Conservation (phyloP, 805 yeast genomes). For the Zygoascus tannicola region DNA sequence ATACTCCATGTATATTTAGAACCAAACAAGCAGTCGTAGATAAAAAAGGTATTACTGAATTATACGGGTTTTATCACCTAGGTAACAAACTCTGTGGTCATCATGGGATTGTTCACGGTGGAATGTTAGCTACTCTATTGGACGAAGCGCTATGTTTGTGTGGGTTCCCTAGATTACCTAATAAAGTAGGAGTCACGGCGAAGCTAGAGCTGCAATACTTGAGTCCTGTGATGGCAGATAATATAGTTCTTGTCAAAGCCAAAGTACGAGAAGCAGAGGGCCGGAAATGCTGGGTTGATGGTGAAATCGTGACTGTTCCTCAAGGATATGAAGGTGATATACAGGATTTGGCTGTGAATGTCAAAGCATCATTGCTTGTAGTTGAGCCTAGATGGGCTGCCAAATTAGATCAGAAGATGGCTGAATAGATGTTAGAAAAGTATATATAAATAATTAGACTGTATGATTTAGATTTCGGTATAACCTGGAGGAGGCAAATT, state of each 20-base stretch:
- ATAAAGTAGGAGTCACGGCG: constrained; percentile 84
- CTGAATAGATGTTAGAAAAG: not conserved
- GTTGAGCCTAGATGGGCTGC: constrained; percentile 34
- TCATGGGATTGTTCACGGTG: constrained; percentile 77
- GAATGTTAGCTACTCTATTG: constrained; percentile 68
- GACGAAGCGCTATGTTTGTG: constrained; percentile 83
- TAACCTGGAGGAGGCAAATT: not conserved
- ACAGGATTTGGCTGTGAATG: constrained; percentile 17
- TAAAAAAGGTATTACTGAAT: constrained; percentile 26
- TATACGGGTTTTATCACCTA: constrained; percentile 59
- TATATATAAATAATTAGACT: not conserved
- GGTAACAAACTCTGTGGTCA: constrained; percentile 59
- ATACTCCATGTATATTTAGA: constrained; percentile 16
- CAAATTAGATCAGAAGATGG: constrained; percentile 11
- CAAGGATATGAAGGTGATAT: constrained; percentile 11
- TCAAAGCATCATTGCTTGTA: constrained; percentile 27
- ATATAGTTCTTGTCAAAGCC: constrained; percentile 59
- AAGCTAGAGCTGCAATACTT: constrained; percentile 52
- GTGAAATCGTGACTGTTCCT: constrained; percentile 45
- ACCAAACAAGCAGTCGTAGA: constrained; percentile 14
- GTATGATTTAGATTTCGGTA: not conserved
- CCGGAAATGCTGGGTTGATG: constrained; percentile 72
- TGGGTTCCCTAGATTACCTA: constrained; percentile 76
- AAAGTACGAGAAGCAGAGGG: constrained; percentile 59
- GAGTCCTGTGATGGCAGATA: constrained; percentile 48